phyloP scores from a whole-genome alignment of 2,329 filamentous ascomycete genomes.

The Ophiostoma angusticollis region DNA sequence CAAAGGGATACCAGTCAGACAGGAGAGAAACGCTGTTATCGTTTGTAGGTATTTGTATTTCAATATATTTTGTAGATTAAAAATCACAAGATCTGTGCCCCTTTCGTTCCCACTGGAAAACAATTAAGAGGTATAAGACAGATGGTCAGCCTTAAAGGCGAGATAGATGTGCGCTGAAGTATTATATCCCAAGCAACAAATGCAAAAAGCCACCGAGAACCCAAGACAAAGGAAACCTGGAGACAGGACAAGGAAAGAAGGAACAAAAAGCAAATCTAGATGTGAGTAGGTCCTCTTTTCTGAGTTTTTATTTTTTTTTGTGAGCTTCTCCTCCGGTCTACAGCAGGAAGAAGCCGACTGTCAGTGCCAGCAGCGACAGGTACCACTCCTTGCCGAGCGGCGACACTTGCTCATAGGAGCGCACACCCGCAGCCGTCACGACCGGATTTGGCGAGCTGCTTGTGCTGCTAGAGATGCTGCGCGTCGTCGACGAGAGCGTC shows the following conservation, averaged over 20 bases:
- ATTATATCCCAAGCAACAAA: not conserved
- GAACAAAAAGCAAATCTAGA: not conserved
- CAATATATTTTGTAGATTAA: too few species aligned
- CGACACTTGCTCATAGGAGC: constrained; percentile 3
- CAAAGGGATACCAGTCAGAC: too few species aligned
- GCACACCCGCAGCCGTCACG: constrained; percentile 6
- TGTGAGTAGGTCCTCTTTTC: too few species aligned
- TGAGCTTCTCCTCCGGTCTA: not conserved
- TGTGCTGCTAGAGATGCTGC: not conserved
- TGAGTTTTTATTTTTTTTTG: not conserved
- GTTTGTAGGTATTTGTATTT: too few species aligned
- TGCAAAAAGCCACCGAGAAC: not conserved
- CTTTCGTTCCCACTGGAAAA: too few species aligned
- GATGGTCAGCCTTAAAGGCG: too few species aligned
- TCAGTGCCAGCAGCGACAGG: constrained; percentile 4
- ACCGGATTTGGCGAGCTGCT: too few species aligned
- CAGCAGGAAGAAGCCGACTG: constrained; percentile 7
- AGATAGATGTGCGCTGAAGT: too few species aligned
- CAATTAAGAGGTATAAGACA: too few species aligned
- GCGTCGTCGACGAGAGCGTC: not conserved
- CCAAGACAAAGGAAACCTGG: not conserved
- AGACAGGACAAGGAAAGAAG: not conserved
- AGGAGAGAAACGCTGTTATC: too few species aligned
- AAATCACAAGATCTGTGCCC: too few species aligned
- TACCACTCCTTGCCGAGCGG: constrained; percentile 8